Evolutionary conservation across 2,329 filamentous ascomycete genomes (phyloP), one percentile per base, ranked within the genome.

Genomic region (Bipolaris sorokiniana): DNA sequence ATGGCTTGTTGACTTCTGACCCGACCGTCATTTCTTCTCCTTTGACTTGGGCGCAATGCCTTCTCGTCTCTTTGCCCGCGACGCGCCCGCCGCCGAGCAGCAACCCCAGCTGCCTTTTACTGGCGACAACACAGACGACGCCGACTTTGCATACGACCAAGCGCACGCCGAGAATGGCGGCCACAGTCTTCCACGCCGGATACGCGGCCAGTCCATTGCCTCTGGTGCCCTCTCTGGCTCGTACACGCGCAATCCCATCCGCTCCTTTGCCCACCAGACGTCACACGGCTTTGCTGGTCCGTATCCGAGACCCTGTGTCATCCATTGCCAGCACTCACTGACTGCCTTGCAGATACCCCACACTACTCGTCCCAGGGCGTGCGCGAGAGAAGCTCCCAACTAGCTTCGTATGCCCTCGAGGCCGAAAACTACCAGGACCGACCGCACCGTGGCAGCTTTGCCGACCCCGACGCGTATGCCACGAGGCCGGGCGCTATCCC

Each of bases 361-460:
- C 86, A 91, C 66, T 90, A 91, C 75, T 90, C 91, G 37, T 84
- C 83, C 33, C 86, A 88, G 57, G 90, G 88, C 63, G 89, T 97
- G 38, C 89, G 92, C 62, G 89, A 95, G 77, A 89, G 95, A 72
- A 96, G 92, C 2, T 91, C 92, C 49, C 91, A 96, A 77, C 82
- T 97, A 54, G 92, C 92, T 41, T 91, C 86, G 16, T 92, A 93
- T 73, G 88, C 91, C 48, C 83, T 97, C 69, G 75, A 71, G 41
- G 64, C 74, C 38, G 73, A 72, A 38, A 56, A 68, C 33, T 76
- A 74, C 62, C 71, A 71, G 49, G 64, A 65, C 59, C 65, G 65
- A 4, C 62, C 60, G 23, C 63, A 59, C 40, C 56, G 64, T 41
- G 56, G 63, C 51, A 72, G 71, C 64, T 68, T 66, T 48, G 63